Evolutionary conservation across 2,329 filamentous ascomycete genomes (phyloP), one percentile per base, ranked within the genome.

Genomic region (Epichloe glyceriae): DNA sequence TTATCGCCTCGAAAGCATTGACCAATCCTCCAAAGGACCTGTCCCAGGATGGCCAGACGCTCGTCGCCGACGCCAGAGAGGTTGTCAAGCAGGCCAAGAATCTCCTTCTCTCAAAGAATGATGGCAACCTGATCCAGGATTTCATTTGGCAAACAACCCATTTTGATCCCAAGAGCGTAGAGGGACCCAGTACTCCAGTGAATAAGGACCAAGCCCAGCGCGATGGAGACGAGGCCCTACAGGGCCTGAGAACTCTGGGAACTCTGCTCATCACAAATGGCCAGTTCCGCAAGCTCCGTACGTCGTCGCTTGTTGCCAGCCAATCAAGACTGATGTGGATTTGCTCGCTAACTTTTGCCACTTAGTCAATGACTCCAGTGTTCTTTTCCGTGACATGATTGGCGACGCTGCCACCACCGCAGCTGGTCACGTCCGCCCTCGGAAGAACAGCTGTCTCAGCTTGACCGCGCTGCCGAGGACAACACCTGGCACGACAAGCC

Each of bases 91-190:
- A 93, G 65, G 85, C 91, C 52, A 94, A 96, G 73, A 70, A 82
- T 52, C 77, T 98, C 12, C 72, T 97, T 8, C 74, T 98, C 26
- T 86, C 85, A 70, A 98, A 97, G 78, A 98, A 98, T 64, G 80
- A 95, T 53, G 93, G 90, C 63, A 89, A 98, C 62, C 71, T 97
- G 52, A 73, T 98, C 19, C 93, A 98, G 64, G 90, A 98, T 62
- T 97, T 98, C 69, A 88, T 97, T 69, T 98, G 87, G 85, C 86
- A 95, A 64, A 90, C 89, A 0, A 82, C 88, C 63, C 78, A 86
- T 45, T 82, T 93, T 55, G 79, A 82, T 49, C 71, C 79, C 52
- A 82, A 75, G 60, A 73, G 77, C 48, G 75, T 87, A 26, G 66
- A 70, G 52, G 68, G 74, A 1, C 86, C 88, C 3, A 73, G 75